These are phyloP conservation scores for Trichoderma simmonsii DNA, from an alignment of 2,329 filamentous ascomycete species.

Conservation along the genomic window DNA sequence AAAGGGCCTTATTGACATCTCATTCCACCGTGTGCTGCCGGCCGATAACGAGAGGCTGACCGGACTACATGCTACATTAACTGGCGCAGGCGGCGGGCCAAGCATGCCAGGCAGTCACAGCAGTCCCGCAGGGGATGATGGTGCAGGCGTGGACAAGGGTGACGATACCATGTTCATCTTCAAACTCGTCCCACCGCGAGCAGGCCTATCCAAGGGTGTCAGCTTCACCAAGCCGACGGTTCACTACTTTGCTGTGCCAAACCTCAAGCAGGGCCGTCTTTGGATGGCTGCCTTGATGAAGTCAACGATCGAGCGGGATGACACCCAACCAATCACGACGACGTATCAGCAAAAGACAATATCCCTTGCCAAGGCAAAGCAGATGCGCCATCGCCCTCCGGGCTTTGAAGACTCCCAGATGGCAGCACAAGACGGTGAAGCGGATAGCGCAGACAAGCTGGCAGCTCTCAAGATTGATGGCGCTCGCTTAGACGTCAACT, in stretches of 20 bases:
- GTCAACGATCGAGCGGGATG: constrained; percentile 93
- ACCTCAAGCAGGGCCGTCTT: constrained; percentile 77
- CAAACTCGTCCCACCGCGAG: constrained; percentile 89
- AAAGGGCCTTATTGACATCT: constrained; percentile 95
- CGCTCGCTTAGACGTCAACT: constrained; percentile 28
- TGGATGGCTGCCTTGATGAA: constrained; percentile 99
- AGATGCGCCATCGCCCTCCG: constrained; percentile 85
- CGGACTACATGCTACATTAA: constrained; percentile 86
- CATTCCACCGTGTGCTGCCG: constrained; percentile 92
- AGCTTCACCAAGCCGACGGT: constrained; percentile 97
- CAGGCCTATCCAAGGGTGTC: constrained; percentile 82
- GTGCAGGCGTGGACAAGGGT: constrained; percentile 40
- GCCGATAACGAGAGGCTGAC: constrained; percentile 90
- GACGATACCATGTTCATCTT: constrained; percentile 88
- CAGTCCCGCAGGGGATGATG: constrained; percentile 42
- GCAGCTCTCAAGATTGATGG: constrained; percentile 35
- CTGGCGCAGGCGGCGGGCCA: constrained; percentile 63
- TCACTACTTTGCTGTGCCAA: constrained; percentile 96
- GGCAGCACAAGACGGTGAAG: constrained; percentile 41
- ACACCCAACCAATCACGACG: constrained; percentile 73
- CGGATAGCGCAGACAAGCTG: constrained; percentile 43
- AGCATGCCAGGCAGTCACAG: constrained; percentile 52
- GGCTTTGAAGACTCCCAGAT: constrained; percentile 69
- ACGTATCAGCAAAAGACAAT: constrained; percentile 98
- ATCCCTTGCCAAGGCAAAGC: constrained; percentile 79